Conservation (phyloP, 1,284 basidiomycete species). For the Mrakiaceae sp. region DNA sequence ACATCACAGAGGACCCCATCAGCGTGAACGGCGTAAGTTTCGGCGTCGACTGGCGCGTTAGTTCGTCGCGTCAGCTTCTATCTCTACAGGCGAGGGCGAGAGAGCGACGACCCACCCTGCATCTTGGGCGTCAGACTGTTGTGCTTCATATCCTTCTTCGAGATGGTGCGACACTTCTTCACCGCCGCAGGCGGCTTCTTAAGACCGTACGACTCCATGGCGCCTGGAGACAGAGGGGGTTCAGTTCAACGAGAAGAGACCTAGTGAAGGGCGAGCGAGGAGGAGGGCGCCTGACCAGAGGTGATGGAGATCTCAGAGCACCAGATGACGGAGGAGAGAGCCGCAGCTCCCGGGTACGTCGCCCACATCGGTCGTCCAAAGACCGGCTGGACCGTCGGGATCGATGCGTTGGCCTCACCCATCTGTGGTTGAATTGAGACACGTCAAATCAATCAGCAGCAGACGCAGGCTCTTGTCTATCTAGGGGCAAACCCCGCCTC, state of each 20-base stretch:
- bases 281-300: constrained; percentile 35
- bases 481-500: constrained; percentile 20
- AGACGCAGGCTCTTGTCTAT: neutral
- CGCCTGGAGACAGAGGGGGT: constrained; percentile 30
- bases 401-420: constrained; percentile 87
- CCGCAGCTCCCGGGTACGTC: constrained; percentile 56
- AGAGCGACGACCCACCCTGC: constrained; percentile 30
- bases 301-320: constrained; percentile 66
- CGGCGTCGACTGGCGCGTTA: constrained; percentile 60
- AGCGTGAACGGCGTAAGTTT: constrained; percentile 76
- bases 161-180: constrained; percentile 58
- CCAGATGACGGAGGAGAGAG: constrained; percentile 70
- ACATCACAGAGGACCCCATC: constrained; percentile 68
- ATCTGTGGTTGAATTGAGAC: constrained; percentile 44
- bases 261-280: neutral
- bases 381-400: constrained; percentile 84
- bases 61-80: neutral
- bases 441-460: neutral
- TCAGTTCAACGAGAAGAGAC: neutral
- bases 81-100: neutral
- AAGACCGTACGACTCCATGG: constrained; percentile 57
- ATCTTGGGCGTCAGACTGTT: constrained; percentile 73
- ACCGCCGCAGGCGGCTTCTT: constrained; percentile 68
- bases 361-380: constrained; percentile 87
- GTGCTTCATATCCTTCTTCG: constrained; percentile 88